Percentiles rank a stretch among this genome's conserved stretches.
Conservation (phyloP, 495 filamentous ascomycete species). For the Penicillium pulvis region DNA sequence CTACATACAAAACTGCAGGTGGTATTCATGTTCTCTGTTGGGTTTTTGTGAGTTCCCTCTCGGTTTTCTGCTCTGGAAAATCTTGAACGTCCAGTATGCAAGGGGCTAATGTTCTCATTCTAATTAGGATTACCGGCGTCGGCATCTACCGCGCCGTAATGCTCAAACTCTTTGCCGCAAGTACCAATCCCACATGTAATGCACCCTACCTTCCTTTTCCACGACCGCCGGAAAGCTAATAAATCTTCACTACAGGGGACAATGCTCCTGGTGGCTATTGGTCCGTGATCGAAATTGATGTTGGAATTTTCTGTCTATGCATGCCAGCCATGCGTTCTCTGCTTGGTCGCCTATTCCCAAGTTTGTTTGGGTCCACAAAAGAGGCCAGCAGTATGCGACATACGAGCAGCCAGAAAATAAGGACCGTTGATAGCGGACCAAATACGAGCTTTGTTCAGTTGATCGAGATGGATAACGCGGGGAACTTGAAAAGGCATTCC, state of each 20-base stretch:
- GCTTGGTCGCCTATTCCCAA: conserved; percentile 5
- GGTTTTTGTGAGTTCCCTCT: conserved; percentile 24
- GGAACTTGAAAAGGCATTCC: background rate
- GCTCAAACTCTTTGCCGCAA: conserved; percentile 19
- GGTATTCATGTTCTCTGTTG: conserved; percentile 24
- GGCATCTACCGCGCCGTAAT: conserved; percentile 21
- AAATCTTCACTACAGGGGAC: conserved; percentile 15
- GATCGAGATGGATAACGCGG: conserved; percentile 4
- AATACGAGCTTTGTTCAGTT: conserved; percentile 7
- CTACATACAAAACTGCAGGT: conserved; percentile 22
- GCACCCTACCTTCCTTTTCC: background rate
- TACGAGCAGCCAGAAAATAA: conserved; percentile 2
- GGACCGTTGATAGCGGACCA: background rate
- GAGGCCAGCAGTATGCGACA: conserved; percentile 6
- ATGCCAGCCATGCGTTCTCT: conserved; percentile 23
- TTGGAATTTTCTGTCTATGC: conserved; percentile 24
- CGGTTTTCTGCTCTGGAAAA: background rate
- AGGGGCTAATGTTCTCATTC: background rate
- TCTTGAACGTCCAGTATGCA: background rate
- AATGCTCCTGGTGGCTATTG: conserved; percentile 20
- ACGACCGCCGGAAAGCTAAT: background rate
- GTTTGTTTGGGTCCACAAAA: conserved; percentile 3
- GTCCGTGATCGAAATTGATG: conserved; percentile 25
- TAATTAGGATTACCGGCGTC: conserved; percentile 21
- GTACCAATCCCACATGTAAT: conserved; percentile 24